Evolutionary conservation across 2,329 filamentous ascomycete species (phyloP).

Genomic region (Colletotrichum australisinense): DNA sequence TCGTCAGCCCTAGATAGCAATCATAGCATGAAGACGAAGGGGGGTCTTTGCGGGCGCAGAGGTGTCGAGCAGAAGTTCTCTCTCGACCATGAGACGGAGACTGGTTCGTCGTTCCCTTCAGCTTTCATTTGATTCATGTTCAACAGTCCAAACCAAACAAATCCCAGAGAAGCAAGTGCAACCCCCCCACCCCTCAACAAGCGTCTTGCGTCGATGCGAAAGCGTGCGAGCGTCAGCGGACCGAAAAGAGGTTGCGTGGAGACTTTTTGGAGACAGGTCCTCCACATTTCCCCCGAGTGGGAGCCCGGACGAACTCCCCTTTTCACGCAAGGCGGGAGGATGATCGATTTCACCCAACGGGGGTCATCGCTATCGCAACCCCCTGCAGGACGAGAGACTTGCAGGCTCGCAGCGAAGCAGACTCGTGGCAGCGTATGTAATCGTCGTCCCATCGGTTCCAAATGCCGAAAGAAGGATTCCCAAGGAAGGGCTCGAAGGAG

Average conservation of each 20-base stretch:
- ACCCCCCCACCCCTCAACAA: not conserved
- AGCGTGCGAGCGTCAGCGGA: slow-evolving; percentile 25
- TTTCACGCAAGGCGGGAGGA: slow-evolving; percentile 33
- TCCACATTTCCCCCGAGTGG: slow-evolving; percentile 35
- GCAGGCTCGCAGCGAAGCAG: not conserved
- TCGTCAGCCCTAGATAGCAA: not conserved
- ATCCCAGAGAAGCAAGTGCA: slow-evolving; percentile 19
- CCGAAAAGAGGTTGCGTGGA: slow-evolving; percentile 16
- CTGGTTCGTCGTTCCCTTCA: not conserved
- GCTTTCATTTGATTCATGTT: not conserved
- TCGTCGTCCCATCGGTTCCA: slow-evolving; percentile 16
- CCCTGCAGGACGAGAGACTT: slow-evolving; percentile 5
- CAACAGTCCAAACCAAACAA: not conserved
- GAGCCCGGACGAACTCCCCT: slow-evolving; percentile 34
- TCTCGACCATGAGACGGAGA: not conserved
- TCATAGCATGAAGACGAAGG: not conserved
- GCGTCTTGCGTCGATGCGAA: no score
- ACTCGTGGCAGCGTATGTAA: not conserved
- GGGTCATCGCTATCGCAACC: slow-evolving; percentile 24
- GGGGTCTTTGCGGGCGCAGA: not conserved
- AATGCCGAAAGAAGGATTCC: slow-evolving; percentile 17
- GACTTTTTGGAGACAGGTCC: slow-evolving; percentile 6
- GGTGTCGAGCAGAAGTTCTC: not conserved
- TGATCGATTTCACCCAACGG: slow-evolving; percentile 29
- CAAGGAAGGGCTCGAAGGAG: not conserved